phyloP scores from a whole-genome alignment of 805 yeast genomes.

The Ogataea allantospora region DNA sequence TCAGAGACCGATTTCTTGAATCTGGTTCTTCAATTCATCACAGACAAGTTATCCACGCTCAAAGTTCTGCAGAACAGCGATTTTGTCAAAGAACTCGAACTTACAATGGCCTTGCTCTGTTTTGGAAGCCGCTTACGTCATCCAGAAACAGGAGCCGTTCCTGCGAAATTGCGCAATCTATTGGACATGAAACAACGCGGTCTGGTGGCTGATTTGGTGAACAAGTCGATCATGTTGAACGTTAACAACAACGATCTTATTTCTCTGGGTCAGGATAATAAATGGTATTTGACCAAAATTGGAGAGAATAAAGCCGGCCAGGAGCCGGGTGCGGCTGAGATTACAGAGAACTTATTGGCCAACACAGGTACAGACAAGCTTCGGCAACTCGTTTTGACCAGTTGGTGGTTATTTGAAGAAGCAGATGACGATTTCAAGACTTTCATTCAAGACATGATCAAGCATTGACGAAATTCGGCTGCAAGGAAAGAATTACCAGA shows the following conservation, averaged over 20 bases:
- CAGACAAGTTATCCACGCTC: slow-evolving; percentile 43
- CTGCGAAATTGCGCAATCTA: slow-evolving; percentile 51
- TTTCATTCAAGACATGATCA: too few species aligned
- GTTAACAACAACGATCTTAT: slow-evolving; percentile 24
- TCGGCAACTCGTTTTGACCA: slow-evolving; percentile 25
- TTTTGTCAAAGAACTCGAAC: slow-evolving; percentile 70
- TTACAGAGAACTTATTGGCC: slow-evolving; percentile 16
- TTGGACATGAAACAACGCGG: slow-evolving; percentile 59
- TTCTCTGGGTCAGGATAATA: slow-evolving; percentile 13
- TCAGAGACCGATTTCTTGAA: slow-evolving; percentile 50
- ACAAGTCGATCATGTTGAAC: slow-evolving; percentile 55
- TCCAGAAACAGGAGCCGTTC: slow-evolving; percentile 39
- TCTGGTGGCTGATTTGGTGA: slow-evolving; percentile 68
- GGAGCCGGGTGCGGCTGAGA: slow-evolving; percentile 6
- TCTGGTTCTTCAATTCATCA: slow-evolving; percentile 55
- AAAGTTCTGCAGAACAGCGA: slow-evolving; percentile 41
- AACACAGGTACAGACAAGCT: slow-evolving; percentile 24
- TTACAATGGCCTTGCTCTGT: slow-evolving; percentile 77
- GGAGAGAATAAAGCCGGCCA: slow-evolving; percentile 10
- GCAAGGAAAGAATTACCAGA: slow-evolving; percentile 10
- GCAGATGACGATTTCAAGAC: slow-evolving; percentile 9
- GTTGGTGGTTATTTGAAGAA: slow-evolving; percentile 27
- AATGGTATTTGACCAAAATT: slow-evolving; percentile 10
- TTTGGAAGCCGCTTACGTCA: slow-evolving; percentile 36
- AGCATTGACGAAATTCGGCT: slow-evolving; percentile 3